Evolutionary conservation across 116 monocot species (phyloP).

Genomic region (Papilionanthe hybrid): DNA sequence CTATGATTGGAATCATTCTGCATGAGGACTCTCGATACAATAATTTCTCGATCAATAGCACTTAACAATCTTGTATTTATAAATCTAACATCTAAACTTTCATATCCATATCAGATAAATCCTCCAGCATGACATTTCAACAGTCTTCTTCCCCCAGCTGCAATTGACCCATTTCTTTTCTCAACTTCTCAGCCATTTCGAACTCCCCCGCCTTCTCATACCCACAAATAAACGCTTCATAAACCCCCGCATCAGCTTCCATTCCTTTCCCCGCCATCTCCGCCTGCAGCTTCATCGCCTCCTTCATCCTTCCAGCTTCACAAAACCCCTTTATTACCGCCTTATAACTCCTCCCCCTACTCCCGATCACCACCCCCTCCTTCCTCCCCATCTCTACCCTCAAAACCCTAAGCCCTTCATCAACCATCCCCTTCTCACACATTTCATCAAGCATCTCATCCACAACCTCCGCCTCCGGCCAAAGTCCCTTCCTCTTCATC

Average conservation of each 20-base stretch:
- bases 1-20: too few species aligned
- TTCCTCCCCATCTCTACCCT: slow-evolving; percentile 46
- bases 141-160: neutral
- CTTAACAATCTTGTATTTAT: too few species aligned
- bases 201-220: slow-evolving; percentile 37
- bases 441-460: slow-evolving; percentile 42
- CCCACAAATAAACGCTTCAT: slow-evolving; percentile 44
- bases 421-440: slow-evolving; percentile 34
- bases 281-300: slow-evolving; percentile 51
- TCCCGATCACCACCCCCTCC: slow-evolving; percentile 28
- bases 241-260: slow-evolving; percentile 31
- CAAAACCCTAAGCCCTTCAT: slow-evolving; percentile 42
- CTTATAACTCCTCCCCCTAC: slow-evolving; percentile 31
- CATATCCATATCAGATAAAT: too few species aligned
- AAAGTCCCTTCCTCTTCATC: slow-evolving; percentile 37
- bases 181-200: slow-evolving; percentile 34
- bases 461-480: slow-evolving; percentile 19
- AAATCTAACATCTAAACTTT: too few species aligned
- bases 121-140: neutral
- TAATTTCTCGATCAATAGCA: too few species aligned
- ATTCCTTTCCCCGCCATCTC: slow-evolving; percentile 73
- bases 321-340: slow-evolving; percentile 51
- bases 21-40: too few species aligned
- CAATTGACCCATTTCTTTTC: slow-evolving; percentile 39
- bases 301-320: slow-evolving; percentile 39